Percentiles rank a stretch among this genome's conserved stretches.
These are phyloP conservation scores for Cutaneotrichosporon sp. DNA, from an alignment of 1,284 basidiomycete genomes.

Conservation along the genomic window DNA sequence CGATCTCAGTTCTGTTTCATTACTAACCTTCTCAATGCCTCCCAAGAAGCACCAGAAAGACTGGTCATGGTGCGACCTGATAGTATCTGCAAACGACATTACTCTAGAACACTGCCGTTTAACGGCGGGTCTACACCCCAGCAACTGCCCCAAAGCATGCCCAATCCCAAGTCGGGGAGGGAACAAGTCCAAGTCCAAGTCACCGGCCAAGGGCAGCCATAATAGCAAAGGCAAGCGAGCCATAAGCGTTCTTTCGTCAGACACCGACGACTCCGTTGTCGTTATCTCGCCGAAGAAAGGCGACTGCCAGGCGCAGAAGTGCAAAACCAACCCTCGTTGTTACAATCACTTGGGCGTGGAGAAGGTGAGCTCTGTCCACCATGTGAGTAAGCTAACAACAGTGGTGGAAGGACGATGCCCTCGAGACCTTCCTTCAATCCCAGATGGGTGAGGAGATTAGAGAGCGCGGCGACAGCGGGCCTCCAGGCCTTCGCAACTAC, in stretches of 20 bases:
- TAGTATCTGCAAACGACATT: conserved; percentile 39
- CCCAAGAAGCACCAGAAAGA: conserved; percentile 46
- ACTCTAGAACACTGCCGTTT: conserved; percentile 7
- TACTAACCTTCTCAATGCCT: not conserved
- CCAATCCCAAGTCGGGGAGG: not conserved
- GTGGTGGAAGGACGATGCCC: conserved; percentile 61
- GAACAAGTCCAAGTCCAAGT: not conserved
- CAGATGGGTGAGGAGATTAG: conserved; percentile 60
- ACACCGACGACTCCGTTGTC: not conserved
- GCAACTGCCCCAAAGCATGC: not conserved
- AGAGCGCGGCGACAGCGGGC: conserved; percentile 57
- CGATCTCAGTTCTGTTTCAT: not conserved
- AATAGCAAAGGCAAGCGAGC: conserved; percentile 3
- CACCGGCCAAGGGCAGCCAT: not conserved
- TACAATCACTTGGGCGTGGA: conserved; percentile 80
- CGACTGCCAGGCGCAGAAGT: conserved; percentile 63
- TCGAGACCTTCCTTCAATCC: conserved; percentile 59
- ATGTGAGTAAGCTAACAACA: conserved; percentile 54
- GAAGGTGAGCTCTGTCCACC: conserved; percentile 49
- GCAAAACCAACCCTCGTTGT: conserved; percentile 74
- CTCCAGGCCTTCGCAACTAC: conserved; percentile 85
- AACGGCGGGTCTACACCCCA: not conserved
- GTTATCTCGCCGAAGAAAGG: conserved; percentile 3
- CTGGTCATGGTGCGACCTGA: conserved; percentile 54
- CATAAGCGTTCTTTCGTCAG: not conserved